phyloP scores from a whole-genome alignment of 768 basidiomycete species.

The Boletus rufocinnamomeus region DNA sequence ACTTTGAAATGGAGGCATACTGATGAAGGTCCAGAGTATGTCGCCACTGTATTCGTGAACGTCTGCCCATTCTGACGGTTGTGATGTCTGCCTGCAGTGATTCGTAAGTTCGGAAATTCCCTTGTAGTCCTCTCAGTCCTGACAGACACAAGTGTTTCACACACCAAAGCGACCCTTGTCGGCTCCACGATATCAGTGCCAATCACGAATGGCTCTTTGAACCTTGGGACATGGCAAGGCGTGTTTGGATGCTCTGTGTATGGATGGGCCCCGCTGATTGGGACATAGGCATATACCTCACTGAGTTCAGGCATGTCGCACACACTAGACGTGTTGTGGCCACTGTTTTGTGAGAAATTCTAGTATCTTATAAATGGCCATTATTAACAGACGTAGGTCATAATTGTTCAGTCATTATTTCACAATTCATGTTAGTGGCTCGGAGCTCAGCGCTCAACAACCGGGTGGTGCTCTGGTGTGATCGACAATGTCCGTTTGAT shows the following conservation, averaged over 20 bases:
- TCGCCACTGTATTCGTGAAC: background rate
- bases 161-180: constrained; percentile 86
- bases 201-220: constrained; percentile 75
- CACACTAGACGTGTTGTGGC: constrained; percentile 76
- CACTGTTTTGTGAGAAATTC: constrained; percentile 67
- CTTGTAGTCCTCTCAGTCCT: background rate
- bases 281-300: constrained; percentile 73
- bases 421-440: background rate
- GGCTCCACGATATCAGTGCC: constrained; percentile 83
- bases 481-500: background rate
- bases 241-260: constrained; percentile 12
- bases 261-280: constrained; percentile 3
- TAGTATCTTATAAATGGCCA: background rate
- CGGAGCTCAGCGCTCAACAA: background rate
- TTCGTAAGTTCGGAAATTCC: constrained; percentile 53
- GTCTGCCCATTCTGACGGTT: constrained; percentile 4
- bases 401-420: constrained; percentile 4
- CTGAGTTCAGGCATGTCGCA: constrained; percentile 73
- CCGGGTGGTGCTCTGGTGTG: background rate
- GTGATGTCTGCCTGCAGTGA: constrained; percentile 48
- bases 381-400: constrained; percentile 13
- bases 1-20: constrained; percentile 79
- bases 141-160: constrained; percentile 68
- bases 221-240: constrained; percentile 95
- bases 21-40: constrained; percentile 89